phyloP scores from a whole-genome alignment of 1,284 basidiomycete species.

The Mycena citricolor region DNA sequence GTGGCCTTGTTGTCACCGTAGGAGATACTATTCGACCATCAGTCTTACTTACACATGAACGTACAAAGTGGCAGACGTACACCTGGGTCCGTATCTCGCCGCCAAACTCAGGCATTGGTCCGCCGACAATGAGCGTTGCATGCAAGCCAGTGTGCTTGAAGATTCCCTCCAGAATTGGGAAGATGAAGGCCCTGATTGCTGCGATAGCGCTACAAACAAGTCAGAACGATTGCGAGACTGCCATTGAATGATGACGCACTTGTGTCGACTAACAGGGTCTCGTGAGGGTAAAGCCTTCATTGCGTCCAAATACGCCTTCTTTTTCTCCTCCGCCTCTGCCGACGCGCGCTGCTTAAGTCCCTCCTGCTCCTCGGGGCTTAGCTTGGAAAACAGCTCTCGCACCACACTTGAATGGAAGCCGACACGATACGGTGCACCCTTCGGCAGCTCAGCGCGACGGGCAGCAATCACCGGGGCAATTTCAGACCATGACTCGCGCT shows the following conservation, averaged over 20 bases:
- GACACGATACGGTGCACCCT: not conserved
- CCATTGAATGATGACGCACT: not conserved
- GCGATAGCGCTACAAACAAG: constrained; percentile 2
- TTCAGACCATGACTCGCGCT: not conserved
- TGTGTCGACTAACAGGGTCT: not conserved
- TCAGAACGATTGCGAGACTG: not conserved
- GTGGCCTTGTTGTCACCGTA: constrained; percentile 6
- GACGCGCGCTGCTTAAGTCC: not conserved
- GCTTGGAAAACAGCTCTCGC: not conserved
- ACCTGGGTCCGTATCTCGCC: constrained; percentile 1
- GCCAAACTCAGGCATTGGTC: constrained; percentile 1
- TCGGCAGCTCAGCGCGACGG: not conserved
- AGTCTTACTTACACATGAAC: too few species aligned
- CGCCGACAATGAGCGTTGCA: constrained; percentile 9
- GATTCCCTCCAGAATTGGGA: constrained; percentile 5
- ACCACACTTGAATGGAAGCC: constrained; percentile 4
- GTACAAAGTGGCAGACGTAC: too few species aligned
- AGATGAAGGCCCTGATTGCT: not conserved
- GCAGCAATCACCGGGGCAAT: not conserved
- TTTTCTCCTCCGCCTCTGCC: not conserved
- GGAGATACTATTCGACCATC: constrained; percentile 2
- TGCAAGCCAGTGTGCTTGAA: constrained; percentile 5
- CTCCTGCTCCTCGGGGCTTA: not conserved
- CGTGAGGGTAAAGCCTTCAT: not conserved
- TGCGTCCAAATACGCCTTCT: not conserved